phyloP scores from a whole-genome alignment of 768 basidiomycete genomes.

The Melanogaster broomeanus region DNA sequence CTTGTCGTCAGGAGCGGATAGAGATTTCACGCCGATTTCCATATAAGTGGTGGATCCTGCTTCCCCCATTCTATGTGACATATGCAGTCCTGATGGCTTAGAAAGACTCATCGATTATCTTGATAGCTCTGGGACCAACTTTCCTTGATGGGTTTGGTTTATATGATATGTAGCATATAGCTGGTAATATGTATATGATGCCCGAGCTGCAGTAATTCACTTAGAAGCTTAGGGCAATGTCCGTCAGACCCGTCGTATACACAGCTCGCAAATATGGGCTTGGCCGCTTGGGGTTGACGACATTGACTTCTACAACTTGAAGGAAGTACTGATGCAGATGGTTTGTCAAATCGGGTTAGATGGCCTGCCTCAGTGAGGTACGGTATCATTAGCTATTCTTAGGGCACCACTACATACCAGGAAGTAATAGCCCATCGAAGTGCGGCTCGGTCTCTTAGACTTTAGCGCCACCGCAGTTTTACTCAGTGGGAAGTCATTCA shows the following conservation, averaged over 20 bases:
- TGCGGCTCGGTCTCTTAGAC: no score
- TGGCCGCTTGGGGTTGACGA: no score
- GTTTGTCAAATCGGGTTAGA: no score
- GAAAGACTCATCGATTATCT: not conserved
- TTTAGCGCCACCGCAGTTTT: no score
- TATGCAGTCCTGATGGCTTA: not conserved
- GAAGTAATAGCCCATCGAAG: no score
- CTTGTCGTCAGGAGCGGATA: conserved; percentile 15
- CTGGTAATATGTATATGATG: conserved; percentile 27
- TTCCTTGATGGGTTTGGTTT: not conserved
- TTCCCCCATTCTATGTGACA: conserved; percentile 5
- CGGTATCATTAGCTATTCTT: no score
- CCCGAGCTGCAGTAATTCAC: conserved; percentile 1
- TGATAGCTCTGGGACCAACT: not conserved
- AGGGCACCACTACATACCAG: no score
- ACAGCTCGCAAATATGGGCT: not conserved
- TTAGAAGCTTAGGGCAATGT: conserved; percentile 25
- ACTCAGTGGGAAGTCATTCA: no score
- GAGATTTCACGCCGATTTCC: conserved; percentile 23
- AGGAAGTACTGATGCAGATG: no score
- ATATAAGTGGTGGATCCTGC: conserved; percentile 28
- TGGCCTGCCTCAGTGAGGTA: no score
- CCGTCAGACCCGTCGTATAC: conserved; percentile 8
- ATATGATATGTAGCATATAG: conserved; percentile 19
- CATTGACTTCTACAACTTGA: no score